A percentile compares a stretch with the other conserved stretches of the same genome.
Evolutionary conservation across 2,329 filamentous ascomycete species (phyloP).

Genomic region (Diaporthe caulivora): DNA sequence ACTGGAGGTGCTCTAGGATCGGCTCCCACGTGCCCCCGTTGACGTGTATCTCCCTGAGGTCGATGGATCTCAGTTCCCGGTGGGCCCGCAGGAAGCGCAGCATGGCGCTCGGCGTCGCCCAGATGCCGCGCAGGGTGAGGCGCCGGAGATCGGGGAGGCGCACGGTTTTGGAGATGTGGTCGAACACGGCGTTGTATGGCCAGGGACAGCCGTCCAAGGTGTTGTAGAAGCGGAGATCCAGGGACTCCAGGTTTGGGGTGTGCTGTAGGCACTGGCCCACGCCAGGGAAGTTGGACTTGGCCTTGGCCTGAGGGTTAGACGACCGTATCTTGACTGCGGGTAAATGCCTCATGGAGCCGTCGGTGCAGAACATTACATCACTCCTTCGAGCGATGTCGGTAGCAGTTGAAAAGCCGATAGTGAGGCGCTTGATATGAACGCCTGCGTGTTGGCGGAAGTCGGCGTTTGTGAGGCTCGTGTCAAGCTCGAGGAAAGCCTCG

Average conservation of each 20-base stretch:
- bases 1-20: not conserved
- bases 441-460: not conserved
- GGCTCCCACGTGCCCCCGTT: not conserved
- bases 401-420: constrained; percentile 7
- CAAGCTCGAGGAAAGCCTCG: not conserved
- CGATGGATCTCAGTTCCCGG: not conserved
- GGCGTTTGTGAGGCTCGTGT: not conserved
- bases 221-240: constrained; percentile 25
- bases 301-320: not conserved
- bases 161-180: not conserved
- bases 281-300: not conserved
- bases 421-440: constrained; percentile 6
- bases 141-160: not conserved
- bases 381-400: not conserved
- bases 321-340: not conserved
- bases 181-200: not conserved
- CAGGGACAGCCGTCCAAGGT: not conserved
- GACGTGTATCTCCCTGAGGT: constrained; percentile 16
- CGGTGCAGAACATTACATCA: not conserved
- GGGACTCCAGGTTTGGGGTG: constrained; percentile 13
- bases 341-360: constrained; percentile 8
- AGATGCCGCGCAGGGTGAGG: constrained; percentile 21
- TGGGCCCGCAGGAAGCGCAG: constrained; percentile 17
- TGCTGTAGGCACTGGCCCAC: constrained; percentile 11
- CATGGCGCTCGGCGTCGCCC: not conserved